phyloP scores from a whole-genome alignment of 1,284 basidiomycete genomes.

The Tylopilus sp. region DNA sequence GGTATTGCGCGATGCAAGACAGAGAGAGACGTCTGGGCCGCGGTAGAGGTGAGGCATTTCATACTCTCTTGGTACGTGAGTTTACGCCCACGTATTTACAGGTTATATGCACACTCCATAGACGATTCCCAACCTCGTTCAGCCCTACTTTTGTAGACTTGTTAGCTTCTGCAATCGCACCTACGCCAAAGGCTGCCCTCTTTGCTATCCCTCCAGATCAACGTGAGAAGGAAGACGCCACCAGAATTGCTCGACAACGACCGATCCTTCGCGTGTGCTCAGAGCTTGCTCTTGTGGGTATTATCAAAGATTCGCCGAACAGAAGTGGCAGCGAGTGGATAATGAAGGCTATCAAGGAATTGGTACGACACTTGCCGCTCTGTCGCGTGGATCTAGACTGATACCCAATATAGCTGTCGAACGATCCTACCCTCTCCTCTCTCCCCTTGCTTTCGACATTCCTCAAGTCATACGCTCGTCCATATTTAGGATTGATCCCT shows the following conservation, averaged over 20 bases:
- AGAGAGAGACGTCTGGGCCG: constrained; percentile 86
- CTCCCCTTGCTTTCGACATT: constrained; percentile 80
- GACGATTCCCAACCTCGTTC: constrained; percentile 79
- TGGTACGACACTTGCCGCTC: constrained; percentile 51
- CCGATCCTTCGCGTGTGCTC: constrained; percentile 82
- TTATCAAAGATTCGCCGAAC: constrained; percentile 63
- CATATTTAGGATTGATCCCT: constrained; percentile 70
- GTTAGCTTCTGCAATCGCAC: constrained; percentile 62
- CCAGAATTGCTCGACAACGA: constrained; percentile 76
- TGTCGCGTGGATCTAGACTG: constrained; percentile 2
- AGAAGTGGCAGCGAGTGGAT: constrained; percentile 82
- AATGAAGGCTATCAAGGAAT: constrained; percentile 72
- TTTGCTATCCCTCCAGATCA: constrained; percentile 69
- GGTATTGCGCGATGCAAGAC: constrained; percentile 82
- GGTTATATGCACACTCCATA: constrained; percentile 86
- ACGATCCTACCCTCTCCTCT: constrained; percentile 81
- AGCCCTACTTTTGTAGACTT: constrained; percentile 66
- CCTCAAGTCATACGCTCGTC: constrained; percentile 77
- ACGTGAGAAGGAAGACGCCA: constrained; percentile 87
- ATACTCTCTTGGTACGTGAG: not conserved
- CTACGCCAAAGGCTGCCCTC: constrained; percentile 57
- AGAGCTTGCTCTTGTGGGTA: constrained; percentile 84
- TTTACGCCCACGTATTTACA: constrained; percentile 33
- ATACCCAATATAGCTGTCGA: constrained; percentile 58
- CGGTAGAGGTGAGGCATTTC: constrained; percentile 69